These are phyloP conservation scores for Blakeslea trispora DNA, from an alignment of 371 early-diverging fungal species.

Conservation along the genomic window DNA sequence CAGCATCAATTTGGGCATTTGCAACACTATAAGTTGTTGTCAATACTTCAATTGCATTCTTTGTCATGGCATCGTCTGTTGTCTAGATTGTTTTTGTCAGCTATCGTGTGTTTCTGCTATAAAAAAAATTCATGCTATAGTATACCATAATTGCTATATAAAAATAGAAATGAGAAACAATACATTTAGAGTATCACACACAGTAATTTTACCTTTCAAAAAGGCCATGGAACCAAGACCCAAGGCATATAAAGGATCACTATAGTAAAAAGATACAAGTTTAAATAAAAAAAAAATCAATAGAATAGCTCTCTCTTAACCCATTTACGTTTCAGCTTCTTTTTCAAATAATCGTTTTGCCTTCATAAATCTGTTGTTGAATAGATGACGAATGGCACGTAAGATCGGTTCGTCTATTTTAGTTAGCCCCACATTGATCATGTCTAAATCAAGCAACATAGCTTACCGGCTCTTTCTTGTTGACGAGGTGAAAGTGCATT, in stretches of 20 bases:
- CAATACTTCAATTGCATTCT: slow-evolving; percentile 56
- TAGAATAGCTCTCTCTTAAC: too few species aligned
- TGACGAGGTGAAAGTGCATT: slow-evolving; percentile 51
- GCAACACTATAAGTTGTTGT: slow-evolving; percentile 56
- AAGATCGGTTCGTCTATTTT: slow-evolving; percentile 41
- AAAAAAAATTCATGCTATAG: slow-evolving; percentile 30
- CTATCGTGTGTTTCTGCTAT: too few species aligned
- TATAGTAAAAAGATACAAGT: slow-evolving; percentile 11
- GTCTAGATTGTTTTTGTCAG: slow-evolving; percentile 34
- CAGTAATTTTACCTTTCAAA: slow-evolving; percentile 41
- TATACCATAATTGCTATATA: slow-evolving; percentile 38
- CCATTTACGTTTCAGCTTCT: slow-evolving; percentile 27
- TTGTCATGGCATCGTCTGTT: slow-evolving; percentile 54
- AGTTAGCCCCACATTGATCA: neutral
- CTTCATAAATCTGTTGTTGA: slow-evolving; percentile 62
- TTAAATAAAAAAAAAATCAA: too few species aligned
- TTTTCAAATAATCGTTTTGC: slow-evolving; percentile 49
- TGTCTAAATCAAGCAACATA: neutral
- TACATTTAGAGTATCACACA: neutral
- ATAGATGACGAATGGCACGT: slow-evolving; percentile 56
- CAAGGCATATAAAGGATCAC: slow-evolving; percentile 52
- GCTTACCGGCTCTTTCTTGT: slow-evolving; percentile 54
- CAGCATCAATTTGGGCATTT: slow-evolving; percentile 62
- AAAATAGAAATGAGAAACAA: slow-evolving; percentile 2
- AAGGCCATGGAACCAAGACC: slow-evolving; percentile 55